Evolutionary conservation across 2,329 filamentous ascomycete species (phyloP).

Genomic region (Epichloe hybrida): DNA sequence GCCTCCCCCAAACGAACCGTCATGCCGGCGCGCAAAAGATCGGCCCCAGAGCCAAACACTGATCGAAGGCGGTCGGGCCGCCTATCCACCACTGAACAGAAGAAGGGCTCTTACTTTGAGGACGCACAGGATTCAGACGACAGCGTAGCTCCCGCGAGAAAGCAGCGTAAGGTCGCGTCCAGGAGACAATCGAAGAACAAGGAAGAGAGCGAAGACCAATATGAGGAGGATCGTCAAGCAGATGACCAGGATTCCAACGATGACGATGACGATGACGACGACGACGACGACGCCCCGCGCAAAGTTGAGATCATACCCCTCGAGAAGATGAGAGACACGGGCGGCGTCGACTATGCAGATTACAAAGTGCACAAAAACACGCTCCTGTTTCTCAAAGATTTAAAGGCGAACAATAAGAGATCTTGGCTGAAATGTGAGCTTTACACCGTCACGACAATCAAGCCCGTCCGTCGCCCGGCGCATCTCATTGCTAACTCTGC

Average conservation of each 20-base stretch:
- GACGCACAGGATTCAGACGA: constrained; percentile 4
- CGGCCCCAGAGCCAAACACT: not conserved
- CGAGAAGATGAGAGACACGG: constrained; percentile 21
- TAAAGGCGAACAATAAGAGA: constrained; percentile 46
- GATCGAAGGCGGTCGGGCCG: constrained; percentile 34
- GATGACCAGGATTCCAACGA: constrained; percentile 6
- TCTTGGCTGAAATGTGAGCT: constrained; percentile 45
- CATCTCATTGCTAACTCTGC: not conserved
- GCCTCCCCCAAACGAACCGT: not conserved
- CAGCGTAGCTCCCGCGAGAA: constrained; percentile 11
- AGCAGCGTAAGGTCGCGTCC: constrained; percentile 14
- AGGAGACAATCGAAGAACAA: constrained; percentile 8
- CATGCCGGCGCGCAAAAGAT: constrained; percentile 4
- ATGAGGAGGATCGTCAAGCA: constrained; percentile 13
- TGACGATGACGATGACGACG: constrained; percentile 19
- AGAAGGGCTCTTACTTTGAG: constrained; percentile 41
- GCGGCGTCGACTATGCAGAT: constrained; percentile 33
- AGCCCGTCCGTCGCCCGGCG: too few species aligned
- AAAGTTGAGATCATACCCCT: constrained; percentile 23
- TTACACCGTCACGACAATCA: not conserved
- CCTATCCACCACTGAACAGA: constrained; percentile 29
- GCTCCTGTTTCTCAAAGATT: constrained; percentile 40
- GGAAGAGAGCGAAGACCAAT: constrained; percentile 11
- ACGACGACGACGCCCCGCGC: constrained; percentile 23
- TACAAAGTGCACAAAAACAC: constrained; percentile 43